Percentiles rank a stretch among this genome's conserved stretches.
Evolutionary conservation across 352 stramenopile species (phyloP).

Genomic region (Pythium dissotocum): DNA sequence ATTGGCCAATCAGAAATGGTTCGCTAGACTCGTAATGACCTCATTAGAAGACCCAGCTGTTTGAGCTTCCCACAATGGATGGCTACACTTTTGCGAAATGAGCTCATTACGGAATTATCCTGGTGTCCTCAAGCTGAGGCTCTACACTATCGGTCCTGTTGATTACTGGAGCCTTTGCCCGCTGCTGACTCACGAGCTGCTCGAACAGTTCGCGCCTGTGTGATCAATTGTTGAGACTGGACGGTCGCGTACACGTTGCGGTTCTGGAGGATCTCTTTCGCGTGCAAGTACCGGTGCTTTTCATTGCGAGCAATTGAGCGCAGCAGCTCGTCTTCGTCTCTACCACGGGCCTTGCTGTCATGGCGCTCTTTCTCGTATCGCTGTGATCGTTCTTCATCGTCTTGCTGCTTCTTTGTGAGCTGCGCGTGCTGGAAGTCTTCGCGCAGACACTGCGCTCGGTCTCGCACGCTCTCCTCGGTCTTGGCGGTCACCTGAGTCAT

Average conservation of each 20-base stretch:
- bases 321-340: constrained; percentile 66
- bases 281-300: constrained; percentile 51
- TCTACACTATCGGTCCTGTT: neutral
- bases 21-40: neutral
- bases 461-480: constrained; percentile 48
- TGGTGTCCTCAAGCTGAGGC: neutral
- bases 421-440: constrained; percentile 33
- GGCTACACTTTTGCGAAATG: constrained; percentile 2
- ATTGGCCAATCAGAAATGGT: neutral
- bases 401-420: constrained; percentile 26
- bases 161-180: neutral
- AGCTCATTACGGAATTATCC: neutral
- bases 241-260: constrained; percentile 70
- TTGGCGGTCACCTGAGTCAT: constrained; percentile 44
- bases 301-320: constrained; percentile 64
- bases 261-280: constrained; percentile 55
- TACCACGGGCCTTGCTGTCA: constrained; percentile 37
- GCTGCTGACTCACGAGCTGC: constrained; percentile 3
- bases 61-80: neutral
- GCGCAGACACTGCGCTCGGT: constrained; percentile 42
- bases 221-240: constrained; percentile 40
- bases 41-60: constrained; percentile 1
- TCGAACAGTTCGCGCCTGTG: constrained; percentile 28
- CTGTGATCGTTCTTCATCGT: constrained; percentile 29
- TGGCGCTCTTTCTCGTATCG: constrained; percentile 37